Conservation (phyloP, 163 green algal species). For the Coccomyxa subellipsoidea region DNA sequence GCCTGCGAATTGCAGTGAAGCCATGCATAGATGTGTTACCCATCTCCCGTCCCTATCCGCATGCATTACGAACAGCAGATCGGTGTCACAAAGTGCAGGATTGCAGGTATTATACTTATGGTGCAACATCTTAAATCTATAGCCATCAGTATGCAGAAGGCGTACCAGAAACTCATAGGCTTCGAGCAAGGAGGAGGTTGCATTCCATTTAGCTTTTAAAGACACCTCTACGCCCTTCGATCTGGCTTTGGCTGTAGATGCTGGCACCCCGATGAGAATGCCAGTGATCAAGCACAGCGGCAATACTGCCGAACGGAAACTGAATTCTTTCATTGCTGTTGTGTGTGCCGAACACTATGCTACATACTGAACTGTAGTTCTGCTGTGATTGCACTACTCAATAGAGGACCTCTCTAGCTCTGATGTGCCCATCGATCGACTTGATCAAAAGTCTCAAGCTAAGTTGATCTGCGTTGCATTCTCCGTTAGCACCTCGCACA, state of each 20-base stretch:
- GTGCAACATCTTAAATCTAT: not conserved
- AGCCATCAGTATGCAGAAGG: not conserved
- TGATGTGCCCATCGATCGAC: no score
- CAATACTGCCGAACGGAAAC: not conserved
- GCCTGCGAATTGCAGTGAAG: constrained; percentile 16
- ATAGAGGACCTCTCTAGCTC: no score
- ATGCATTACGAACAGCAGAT: not conserved
- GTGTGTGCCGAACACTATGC: no score
- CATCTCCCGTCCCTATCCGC: no score
- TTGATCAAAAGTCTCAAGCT: no score
- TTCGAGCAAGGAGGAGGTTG: constrained; percentile 64
- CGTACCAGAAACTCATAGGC: constrained; percentile 70
- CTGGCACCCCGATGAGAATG: not conserved
- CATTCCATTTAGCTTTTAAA: constrained; percentile 63
- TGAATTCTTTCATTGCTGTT: not conserved
- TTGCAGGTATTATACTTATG: not conserved
- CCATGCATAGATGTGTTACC: not conserved
- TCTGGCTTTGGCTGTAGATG: not conserved
- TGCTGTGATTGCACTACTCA: no score
- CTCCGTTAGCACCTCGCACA: no score
- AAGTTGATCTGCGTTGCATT: no score
- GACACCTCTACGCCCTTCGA: constrained; percentile 4
- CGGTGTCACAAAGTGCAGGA: not conserved
- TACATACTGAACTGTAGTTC: no score
- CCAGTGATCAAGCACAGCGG: not conserved